A percentile compares a stretch with the other conserved stretches of the same genome.
Conservation (phyloP, 2,329 filamentous ascomycete genomes). For the Fonsecaea erecta region DNA sequence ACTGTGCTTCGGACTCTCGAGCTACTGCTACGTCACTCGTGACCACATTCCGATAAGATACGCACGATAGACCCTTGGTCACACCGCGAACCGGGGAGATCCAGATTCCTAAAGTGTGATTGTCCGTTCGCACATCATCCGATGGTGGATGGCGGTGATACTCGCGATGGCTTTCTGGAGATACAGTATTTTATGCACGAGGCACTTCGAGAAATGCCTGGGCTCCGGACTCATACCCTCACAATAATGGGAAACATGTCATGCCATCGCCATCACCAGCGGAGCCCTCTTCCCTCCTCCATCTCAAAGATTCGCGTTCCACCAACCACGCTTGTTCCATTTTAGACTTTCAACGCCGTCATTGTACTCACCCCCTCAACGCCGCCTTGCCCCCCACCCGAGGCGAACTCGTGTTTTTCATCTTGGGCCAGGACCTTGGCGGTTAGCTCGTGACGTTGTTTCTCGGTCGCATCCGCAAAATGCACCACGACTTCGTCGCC, state of each 20-base stretch:
- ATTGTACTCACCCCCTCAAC: slow-evolving; percentile 4
- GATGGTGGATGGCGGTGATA: not conserved
- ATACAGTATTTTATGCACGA: not conserved
- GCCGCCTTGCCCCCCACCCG: slow-evolving; percentile 11
- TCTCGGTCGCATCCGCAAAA: slow-evolving; percentile 42
- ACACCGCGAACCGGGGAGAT: not conserved
- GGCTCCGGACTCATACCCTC: not conserved
- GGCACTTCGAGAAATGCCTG: not conserved
- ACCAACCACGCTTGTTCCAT: not conserved
- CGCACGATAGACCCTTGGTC: not conserved
- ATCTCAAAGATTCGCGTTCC: not conserved
- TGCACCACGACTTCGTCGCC: slow-evolving; percentile 32
- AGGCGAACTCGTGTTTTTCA: slow-evolving; percentile 21
- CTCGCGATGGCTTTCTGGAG: not conserved
- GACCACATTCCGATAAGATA: slow-evolving; percentile 14
- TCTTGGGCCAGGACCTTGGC: slow-evolving; percentile 27
- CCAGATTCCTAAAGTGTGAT: not conserved
- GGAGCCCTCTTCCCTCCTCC: not conserved
- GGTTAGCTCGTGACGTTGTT: slow-evolving; percentile 31
- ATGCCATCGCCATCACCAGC: not conserved
- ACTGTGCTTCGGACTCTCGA: slow-evolving; percentile 8
- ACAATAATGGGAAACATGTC: not conserved
- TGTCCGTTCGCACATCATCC: slow-evolving; percentile 7
- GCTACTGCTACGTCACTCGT: slow-evolving; percentile 16
- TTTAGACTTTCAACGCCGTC: slow-evolving; percentile 22